Conservation (phyloP, 2,329 filamentous ascomycete species). For the Penicillium decumbens region DNA sequence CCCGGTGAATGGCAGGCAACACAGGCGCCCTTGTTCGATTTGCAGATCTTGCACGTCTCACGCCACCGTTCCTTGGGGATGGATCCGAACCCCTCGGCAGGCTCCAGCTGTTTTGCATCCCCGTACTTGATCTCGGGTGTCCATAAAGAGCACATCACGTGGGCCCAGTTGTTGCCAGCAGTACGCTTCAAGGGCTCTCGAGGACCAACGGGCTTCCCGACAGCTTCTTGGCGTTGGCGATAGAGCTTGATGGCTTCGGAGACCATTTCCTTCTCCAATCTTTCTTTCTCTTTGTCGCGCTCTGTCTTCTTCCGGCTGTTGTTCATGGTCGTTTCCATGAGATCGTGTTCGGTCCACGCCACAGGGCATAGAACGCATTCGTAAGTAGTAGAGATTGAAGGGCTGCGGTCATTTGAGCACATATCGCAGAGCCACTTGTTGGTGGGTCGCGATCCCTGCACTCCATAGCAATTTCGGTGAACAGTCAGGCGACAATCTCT, state of each 20-base stretch:
- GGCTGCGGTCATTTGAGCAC: conserved; percentile 89
- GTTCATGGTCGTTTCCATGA: conserved; percentile 75
- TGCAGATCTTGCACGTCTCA: conserved; percentile 79
- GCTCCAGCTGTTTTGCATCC: conserved; percentile 72
- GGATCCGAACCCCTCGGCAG: conserved; percentile 83
- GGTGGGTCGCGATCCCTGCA: conserved; percentile 62
- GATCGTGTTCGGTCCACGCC: conserved; percentile 72
- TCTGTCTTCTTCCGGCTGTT: conserved; percentile 86
- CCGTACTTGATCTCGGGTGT: conserved; percentile 91
- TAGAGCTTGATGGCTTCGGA: conserved; percentile 76
- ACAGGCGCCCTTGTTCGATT: conserved; percentile 68
- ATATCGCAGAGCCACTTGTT: conserved; percentile 94
- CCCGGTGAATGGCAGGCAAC: conserved; percentile 65
- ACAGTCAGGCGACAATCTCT: conserved; percentile 86
- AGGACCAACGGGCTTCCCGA: conserved; percentile 75
- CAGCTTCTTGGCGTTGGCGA: conserved; percentile 73
- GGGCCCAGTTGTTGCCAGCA: conserved; percentile 96
- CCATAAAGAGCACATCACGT: conserved; percentile 89
- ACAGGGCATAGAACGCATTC: conserved; percentile 90
- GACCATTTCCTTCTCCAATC: conserved; percentile 76
- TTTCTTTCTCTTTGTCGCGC: conserved; percentile 83
- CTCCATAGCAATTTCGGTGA: conserved; percentile 88
- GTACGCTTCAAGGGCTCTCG: conserved; percentile 91
- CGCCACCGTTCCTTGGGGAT: conserved; percentile 70
- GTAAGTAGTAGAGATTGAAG: conserved; percentile 88